Conservation (phyloP, 2,329 filamentous ascomycete species). For the Bisporella sp. region DNA sequence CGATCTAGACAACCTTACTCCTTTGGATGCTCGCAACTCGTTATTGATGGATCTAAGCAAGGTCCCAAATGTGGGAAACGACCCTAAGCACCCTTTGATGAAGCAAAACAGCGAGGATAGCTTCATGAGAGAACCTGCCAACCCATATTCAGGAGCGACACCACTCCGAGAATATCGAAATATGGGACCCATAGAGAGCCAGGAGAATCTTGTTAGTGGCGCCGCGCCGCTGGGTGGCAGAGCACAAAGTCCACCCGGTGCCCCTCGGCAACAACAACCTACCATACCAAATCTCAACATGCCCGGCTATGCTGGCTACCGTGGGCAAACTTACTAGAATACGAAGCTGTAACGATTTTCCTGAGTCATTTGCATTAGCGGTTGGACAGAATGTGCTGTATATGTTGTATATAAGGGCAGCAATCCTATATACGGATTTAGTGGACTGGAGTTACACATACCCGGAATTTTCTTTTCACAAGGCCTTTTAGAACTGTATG, state of each 20-base stretch:
- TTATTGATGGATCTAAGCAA: conserved; percentile 45
- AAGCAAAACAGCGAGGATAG: conserved; percentile 15
- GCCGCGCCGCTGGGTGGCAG: conserved; percentile 21
- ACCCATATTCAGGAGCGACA: conserved; percentile 20
- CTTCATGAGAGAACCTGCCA: conserved; percentile 24
- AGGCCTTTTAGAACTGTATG: too few species aligned
- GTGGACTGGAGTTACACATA: too few species aligned
- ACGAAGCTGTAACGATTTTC: neutral
- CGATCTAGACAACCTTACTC: conserved; percentile 76
- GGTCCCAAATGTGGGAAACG: conserved; percentile 11
- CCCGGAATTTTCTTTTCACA: too few species aligned
- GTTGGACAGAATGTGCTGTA: neutral
- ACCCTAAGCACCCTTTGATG: conserved; percentile 15
- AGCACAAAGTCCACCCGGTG: conserved; percentile 4
- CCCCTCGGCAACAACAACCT: conserved; percentile 9
- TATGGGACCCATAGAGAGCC: conserved; percentile 8
- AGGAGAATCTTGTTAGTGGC: conserved; percentile 17
- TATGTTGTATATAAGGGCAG: too few species aligned
- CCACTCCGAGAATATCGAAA: conserved; percentile 15
- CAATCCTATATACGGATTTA: too few species aligned
- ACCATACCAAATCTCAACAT: conserved; percentile 13
- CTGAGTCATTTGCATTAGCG: neutral
- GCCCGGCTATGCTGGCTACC: conserved; percentile 15
- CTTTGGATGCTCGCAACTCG: conserved; percentile 80
- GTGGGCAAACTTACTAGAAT: conserved; percentile 21